Conservation (phyloP, 2,329 filamentous ascomycete species). For the Drechslerella stenobrocha region DNA sequence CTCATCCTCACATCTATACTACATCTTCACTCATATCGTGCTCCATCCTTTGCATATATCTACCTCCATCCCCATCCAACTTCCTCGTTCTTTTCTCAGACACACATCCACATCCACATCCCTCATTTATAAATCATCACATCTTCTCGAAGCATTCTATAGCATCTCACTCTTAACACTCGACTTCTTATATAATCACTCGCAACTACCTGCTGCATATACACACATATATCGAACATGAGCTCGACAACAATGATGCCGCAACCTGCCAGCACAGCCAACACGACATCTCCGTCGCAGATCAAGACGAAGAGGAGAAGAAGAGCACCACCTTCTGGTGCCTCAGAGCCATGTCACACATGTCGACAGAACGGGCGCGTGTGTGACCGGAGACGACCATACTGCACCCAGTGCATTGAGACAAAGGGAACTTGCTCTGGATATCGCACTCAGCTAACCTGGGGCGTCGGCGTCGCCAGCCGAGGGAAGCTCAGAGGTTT, state of each 20-base stretch:
- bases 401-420: conserved; percentile 92
- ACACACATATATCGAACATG: conserved; percentile 46
- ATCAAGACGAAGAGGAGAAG: conserved; percentile 68
- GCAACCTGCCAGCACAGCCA: conserved; percentile 49
- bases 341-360: conserved; percentile 91
- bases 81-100: conserved; percentile 44
- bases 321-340: conserved; percentile 83
- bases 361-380: conserved; percentile 81
- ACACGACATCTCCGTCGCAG: conserved; percentile 50
- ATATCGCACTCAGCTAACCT: conserved; percentile 95
- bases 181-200: conserved; percentile 24
- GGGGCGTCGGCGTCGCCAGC: conserved; percentile 93
- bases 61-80: conserved; percentile 25
- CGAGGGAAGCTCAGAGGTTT: conserved; percentile 90
- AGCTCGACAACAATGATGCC: conserved; percentile 52
- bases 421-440: conserved; percentile 90
- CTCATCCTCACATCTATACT: background rate
- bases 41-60: conserved; percentile 44
- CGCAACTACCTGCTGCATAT: conserved; percentile 12
- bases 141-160: conserved; percentile 20
- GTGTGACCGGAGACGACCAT: conserved; percentile 88
- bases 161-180: conserved; percentile 31
- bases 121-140: conserved; percentile 32
- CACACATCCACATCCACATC: conserved; percentile 48
- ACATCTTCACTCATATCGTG: conserved; percentile 34